Evolutionary conservation across 176 grass and related monocot genomes (phyloP).

Genomic region (Tuctoria greenei): DNA sequence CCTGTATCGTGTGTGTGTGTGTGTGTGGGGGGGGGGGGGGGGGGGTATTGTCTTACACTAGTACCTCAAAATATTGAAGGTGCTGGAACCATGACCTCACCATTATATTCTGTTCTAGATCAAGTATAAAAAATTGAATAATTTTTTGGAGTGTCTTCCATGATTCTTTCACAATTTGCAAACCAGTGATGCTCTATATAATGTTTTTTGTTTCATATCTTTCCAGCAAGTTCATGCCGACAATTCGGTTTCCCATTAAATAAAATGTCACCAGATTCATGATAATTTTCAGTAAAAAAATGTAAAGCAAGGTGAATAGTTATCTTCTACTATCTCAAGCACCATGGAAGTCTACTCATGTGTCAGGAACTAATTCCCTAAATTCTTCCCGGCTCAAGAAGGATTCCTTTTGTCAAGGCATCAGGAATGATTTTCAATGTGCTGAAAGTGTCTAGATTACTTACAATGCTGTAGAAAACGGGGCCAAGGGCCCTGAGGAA

Average conservation of each 20-base stretch:
- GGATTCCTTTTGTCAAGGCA: constrained; percentile 57
- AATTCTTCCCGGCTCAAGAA: constrained; percentile 46
- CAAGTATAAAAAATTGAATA: constrained; percentile 53
- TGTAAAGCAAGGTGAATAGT: constrained; percentile 42
- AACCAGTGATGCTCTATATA: constrained; percentile 24
- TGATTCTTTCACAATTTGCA: constrained; percentile 42
- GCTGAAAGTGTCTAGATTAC: constrained; percentile 42
- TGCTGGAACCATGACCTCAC: constrained; percentile 42
- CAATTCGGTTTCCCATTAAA: constrained; percentile 40
- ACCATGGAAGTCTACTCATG: constrained; percentile 43
- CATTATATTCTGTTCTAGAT: constrained; percentile 47
- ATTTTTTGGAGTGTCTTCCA: constrained; percentile 20
- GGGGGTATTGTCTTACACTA: constrained; percentile 22
- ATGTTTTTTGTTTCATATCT: constrained; percentile 44
- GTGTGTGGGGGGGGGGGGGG: no score
- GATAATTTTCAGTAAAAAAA: constrained; percentile 26
- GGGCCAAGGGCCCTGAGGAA: constrained; percentile 37
- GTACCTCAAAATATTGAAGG: constrained; percentile 50
- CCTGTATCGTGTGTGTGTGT: constrained; percentile 8
- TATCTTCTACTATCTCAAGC: not conserved
- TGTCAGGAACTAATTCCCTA: constrained; percentile 42
- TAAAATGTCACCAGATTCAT: not conserved
- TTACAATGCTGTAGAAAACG: constrained; percentile 39
- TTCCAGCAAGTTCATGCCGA: constrained; percentile 39
- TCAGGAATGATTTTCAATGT: constrained; percentile 47